Evolutionary conservation across 192 early-diverging fungal genomes (phyloP), one percentile per base, ranked within the genome.

Genomic region (Jimgerdemannia flammicorona): DNA sequence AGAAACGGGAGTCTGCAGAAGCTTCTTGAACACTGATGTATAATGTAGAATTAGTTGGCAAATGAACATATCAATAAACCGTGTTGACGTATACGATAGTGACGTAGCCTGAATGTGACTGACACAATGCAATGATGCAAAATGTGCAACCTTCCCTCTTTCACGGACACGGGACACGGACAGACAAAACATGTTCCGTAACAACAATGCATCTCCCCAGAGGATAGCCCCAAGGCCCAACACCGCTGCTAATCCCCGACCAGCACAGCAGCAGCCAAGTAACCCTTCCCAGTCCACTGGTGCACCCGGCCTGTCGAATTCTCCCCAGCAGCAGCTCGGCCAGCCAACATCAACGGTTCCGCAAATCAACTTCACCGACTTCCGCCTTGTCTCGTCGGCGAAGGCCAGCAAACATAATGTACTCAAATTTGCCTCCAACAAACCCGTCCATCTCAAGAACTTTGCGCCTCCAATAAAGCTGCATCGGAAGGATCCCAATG

Each of bases 401-500:
- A 81, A 77, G 3, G 76, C 81, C 41, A 84, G 86, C n/a, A 83
- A 84, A 2, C 84, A 91, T 75, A 85, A 92, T 75, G 82, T 94
- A 18, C 90, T 94, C 88, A 87, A 90, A 4, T 87, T 94, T 40
- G 80, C 87, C n/a, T 76, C 84, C 7, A 68, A 80, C 3, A 89
- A 90, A 74, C 70, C 72, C 0, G 85, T 93, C 11, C 83, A 89
- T 67, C 71, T 88, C 9, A 77, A 74, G 3, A 73, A 78, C 40
- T 93, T 94, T 66, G 83, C 88, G 17, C 77, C 80, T 3, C 93
- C 93, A 0, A 82, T 89, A 3, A 89, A 89, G 70, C 72, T 89
- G 4, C 81, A 85, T 66, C 78, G 88, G n/a, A 85, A 79, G 64
- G 81, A 83, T 63, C 44, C 75, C n/a, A 74, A 70, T 49, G 64